Evolutionary conservation across 202 grass and related monocot genomes (phyloP).

Genomic region (Carex arenaria): DNA sequence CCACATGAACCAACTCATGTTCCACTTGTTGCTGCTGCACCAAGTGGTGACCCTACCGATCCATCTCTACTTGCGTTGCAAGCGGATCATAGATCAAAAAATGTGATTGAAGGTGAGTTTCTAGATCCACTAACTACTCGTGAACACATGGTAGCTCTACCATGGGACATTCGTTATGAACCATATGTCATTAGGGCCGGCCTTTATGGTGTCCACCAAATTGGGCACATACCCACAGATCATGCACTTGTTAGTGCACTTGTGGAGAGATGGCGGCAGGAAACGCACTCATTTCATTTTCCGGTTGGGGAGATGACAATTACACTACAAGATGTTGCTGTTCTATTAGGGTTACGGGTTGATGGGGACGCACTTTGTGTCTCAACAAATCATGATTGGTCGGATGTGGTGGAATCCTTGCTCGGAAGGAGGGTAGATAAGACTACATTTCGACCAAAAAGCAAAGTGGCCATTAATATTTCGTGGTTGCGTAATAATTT

Average conservation of each 20-base stretch:
- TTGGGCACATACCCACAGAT: neutral
- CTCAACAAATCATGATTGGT: neutral
- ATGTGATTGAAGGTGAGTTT: neutral
- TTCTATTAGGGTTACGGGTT: neutral
- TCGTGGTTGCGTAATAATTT: constrained; percentile 8
- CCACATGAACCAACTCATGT: too few relatives aligned
- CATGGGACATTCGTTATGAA: neutral
- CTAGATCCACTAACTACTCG: neutral
- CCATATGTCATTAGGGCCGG: neutral
- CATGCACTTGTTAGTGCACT: neutral
- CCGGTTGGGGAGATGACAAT: neutral
- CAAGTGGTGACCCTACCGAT: neutral
- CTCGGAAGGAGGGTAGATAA: neutral
- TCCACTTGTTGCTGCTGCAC: too few relatives aligned
- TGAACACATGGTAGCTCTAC: neutral
- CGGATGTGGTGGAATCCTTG: neutral
- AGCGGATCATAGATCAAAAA: neutral
- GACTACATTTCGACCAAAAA: neutral
- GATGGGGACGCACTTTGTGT: neutral
- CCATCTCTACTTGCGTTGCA: neutral
- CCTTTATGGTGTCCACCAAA: neutral
- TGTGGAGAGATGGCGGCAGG: neutral
- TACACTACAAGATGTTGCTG: constrained; percentile 1
- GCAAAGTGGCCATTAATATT: neutral
- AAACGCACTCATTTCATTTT: neutral